These are phyloP conservation scores for Xylaria curta DNA, from an alignment of 495 filamentous ascomycete species.

Conservation along the genomic window DNA sequence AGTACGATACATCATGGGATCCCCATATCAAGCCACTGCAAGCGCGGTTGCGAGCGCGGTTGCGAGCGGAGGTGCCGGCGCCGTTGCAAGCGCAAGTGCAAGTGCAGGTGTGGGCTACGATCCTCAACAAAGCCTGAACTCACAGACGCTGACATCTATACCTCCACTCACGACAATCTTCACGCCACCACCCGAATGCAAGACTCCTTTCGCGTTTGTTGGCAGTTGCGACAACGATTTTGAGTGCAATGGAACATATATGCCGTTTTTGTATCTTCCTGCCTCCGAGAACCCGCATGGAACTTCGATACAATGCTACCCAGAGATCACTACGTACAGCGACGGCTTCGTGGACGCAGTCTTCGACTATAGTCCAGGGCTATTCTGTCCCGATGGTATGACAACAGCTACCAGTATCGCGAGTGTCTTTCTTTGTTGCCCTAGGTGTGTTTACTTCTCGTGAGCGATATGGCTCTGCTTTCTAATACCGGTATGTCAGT, in stretches of 20 bases:
- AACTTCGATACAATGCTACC: constrained; percentile 3
- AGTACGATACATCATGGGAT: constrained; percentile 7
- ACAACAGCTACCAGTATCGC: constrained; percentile 3
- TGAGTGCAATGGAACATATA: constrained; percentile 9
- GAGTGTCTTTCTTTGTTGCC: constrained; percentile 1
- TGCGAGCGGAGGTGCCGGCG: too few relatives aligned
- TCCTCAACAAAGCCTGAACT: background rate
- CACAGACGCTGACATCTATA: background rate
- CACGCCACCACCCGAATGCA: constrained; percentile 3
- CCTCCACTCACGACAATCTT: constrained; percentile 12
- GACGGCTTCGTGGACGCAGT: background rate
- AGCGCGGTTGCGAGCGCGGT: background rate
- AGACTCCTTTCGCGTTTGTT: background rate
- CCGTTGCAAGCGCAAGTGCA: background rate
- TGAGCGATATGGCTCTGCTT: background rate
- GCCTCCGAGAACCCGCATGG: background rate
- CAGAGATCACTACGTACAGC: background rate
- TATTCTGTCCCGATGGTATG: constrained; percentile 11
- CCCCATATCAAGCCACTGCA: background rate
- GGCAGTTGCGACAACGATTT: background rate
- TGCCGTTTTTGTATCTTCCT: background rate
- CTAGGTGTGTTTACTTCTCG: background rate
- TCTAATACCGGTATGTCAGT: background rate
- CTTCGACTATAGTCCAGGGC: background rate
- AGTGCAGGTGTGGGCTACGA: background rate